These are phyloP conservation scores for Solanum chmielewskii DNA, from an alignment of 257 asterid species.

Conservation along the genomic window DNA sequence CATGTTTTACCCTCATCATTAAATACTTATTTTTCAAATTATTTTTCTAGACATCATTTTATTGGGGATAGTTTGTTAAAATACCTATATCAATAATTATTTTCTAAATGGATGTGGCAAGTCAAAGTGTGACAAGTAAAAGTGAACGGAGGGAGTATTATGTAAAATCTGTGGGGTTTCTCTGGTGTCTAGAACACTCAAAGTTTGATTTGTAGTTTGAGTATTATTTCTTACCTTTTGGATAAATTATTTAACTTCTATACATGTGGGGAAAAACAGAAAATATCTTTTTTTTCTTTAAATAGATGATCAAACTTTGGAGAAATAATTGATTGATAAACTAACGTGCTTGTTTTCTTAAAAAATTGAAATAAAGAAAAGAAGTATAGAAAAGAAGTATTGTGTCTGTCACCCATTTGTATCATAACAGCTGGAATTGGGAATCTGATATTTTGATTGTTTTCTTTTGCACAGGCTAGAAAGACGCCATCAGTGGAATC, in stretches of 20 bases:
- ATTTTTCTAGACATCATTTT: background rate
- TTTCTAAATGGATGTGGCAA: background rate
- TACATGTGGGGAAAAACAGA: background rate
- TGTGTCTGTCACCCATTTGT: background rate
- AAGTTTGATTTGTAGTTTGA: background rate
- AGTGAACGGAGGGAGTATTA: background rate
- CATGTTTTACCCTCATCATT: background rate
- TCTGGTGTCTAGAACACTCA: background rate
- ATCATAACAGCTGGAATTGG: background rate
- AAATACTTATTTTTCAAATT: too few relatives aligned
- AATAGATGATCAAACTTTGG: background rate
- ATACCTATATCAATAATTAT: background rate
- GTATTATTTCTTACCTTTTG: background rate
- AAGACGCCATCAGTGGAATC: conserved; percentile 66
- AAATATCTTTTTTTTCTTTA: background rate
- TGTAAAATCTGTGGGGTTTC: background rate
- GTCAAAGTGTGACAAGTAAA: background rate
- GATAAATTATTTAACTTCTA: background rate
- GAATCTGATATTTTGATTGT: conserved; percentile 1
- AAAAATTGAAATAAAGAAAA: background rate
- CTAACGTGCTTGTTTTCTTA: background rate
- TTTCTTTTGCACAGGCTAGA: conserved; percentile 41
- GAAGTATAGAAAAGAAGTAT: background rate
- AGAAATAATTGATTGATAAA: background rate
- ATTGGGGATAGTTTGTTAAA: background rate